Conservation (phyloP, 1,284 basidiomycete species). For the Apiotrichum gracile region DNA sequence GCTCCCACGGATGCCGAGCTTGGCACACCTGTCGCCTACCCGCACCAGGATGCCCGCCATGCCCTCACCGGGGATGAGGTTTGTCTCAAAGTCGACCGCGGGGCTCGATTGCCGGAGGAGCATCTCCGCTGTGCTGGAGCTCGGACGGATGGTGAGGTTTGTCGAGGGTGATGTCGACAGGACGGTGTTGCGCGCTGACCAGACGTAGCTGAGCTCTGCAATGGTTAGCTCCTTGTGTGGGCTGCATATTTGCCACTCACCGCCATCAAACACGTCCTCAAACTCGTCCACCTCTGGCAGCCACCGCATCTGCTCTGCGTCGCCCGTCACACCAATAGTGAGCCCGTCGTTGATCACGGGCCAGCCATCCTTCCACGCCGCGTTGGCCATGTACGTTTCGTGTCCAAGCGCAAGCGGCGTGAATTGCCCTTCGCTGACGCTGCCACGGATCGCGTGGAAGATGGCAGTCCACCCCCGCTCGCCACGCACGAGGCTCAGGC, state of each 20-base stretch:
- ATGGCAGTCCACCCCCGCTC: constrained; percentile 1
- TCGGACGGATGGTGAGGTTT: background rate
- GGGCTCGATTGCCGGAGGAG: background rate
- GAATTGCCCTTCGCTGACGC: background rate
- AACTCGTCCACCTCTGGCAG: constrained; percentile 1
- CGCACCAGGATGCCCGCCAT: background rate
- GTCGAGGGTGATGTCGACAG: too few species aligned
- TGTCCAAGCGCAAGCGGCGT: constrained; percentile 12
- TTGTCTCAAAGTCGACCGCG: background rate
- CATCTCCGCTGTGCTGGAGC: background rate
- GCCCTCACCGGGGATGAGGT: background rate
- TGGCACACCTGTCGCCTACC: background rate
- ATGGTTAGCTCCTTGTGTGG: too few species aligned
- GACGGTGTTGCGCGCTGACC: background rate
- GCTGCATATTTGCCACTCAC: background rate
- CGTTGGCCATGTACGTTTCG: constrained; percentile 23
- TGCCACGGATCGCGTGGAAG: background rate
- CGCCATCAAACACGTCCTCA: background rate
- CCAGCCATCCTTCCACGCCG: constrained; percentile 26
- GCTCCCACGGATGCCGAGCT: background rate
- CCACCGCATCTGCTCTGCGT: constrained; percentile 1
- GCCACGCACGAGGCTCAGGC: background rate
- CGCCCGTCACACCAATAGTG: constrained; percentile 2
- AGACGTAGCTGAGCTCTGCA: background rate
- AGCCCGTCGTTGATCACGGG: constrained; percentile 17